Evolutionary conservation across 768 basidiomycete genomes (phyloP).

Genomic region (Hebeloma cylindrosporum): DNA sequence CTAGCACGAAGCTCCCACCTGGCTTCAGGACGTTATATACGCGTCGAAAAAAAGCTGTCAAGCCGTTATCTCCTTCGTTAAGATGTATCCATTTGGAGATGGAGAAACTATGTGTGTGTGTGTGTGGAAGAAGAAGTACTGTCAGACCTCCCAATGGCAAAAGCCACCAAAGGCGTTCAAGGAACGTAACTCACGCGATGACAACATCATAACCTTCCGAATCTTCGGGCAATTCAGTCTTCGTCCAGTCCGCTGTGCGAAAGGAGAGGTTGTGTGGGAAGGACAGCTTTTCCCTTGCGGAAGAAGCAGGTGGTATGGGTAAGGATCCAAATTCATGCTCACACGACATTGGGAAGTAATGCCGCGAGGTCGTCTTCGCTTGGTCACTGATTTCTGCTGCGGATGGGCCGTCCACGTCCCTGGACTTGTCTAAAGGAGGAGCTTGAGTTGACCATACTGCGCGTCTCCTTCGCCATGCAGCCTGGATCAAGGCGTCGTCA

Average conservation of each 20-base stretch:
- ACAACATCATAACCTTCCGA: slow-evolving; percentile 71
- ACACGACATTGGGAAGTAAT: slow-evolving; percentile 78
- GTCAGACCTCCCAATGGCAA: neutral
- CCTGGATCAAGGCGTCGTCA: slow-evolving; percentile 69
- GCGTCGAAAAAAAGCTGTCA: slow-evolving; percentile 66
- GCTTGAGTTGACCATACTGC: slow-evolving; percentile 70
- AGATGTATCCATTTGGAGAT: slow-evolving; percentile 93
- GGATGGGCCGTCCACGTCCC: slow-evolving; percentile 5
- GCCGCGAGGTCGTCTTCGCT: slow-evolving; percentile 19
- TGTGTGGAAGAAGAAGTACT: too few relatives aligned
- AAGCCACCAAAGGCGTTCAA: too few relatives aligned
- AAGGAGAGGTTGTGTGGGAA: slow-evolving; percentile 86
- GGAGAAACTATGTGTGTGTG: slow-evolving; percentile 86
- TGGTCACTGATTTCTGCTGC: neutral
- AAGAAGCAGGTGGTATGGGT: slow-evolving; percentile 58
- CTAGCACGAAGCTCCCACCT: slow-evolving; percentile 72
- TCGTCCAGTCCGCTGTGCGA: slow-evolving; percentile 72
- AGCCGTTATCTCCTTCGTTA: slow-evolving; percentile 71
- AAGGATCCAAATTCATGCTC: slow-evolving; percentile 75
- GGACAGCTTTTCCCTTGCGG: slow-evolving; percentile 27
- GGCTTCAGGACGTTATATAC: slow-evolving; percentile 55
- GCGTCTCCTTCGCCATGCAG: slow-evolving; percentile 72
- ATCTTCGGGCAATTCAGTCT: slow-evolving; percentile 54
- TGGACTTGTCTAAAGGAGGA: slow-evolving; percentile 26
- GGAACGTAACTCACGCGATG: slow-evolving; percentile 61